phyloP scores from a whole-genome alignment of 2,329 filamentous ascomycete species.

The Blumeriella jaapii region DNA sequence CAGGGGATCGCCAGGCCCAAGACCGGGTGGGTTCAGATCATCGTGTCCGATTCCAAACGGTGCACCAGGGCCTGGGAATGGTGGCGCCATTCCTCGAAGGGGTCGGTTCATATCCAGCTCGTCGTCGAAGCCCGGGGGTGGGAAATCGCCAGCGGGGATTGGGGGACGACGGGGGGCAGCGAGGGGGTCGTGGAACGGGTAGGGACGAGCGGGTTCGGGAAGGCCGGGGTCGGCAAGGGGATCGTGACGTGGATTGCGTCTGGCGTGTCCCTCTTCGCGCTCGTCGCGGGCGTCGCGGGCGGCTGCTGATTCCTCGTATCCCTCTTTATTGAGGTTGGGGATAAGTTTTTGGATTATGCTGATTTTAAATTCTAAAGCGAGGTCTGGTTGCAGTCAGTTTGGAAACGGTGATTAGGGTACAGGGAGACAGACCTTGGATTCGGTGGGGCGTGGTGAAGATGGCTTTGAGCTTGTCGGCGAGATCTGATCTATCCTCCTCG shows the following conservation, averaged over 20 bases:
- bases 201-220: slow-evolving; percentile 52
- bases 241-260: slow-evolving; percentile 30
- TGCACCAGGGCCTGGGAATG: slow-evolving; percentile 31
- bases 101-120: slow-evolving; percentile 73
- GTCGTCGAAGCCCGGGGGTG: slow-evolving; percentile 86
- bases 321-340: slow-evolving; percentile 65
- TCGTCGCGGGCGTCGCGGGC: slow-evolving; percentile 32
- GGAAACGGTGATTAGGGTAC: background rate
- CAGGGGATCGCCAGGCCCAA: slow-evolving; percentile 78
- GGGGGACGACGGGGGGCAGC: slow-evolving; percentile 49
- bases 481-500: slow-evolving; percentile 39
- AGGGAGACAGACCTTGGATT: slow-evolving; percentile 35
- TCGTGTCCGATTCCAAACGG: slow-evolving; percentile 68
- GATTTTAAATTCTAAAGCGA: slow-evolving; percentile 62
- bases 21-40: slow-evolving; percentile 75
- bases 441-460: slow-evolving; percentile 65
- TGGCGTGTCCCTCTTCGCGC: slow-evolving; percentile 32
- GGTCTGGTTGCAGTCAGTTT: slow-evolving; percentile 33
- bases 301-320: slow-evolving; percentile 53
- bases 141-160: slow-evolving; percentile 60
- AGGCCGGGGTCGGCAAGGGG: slow-evolving; percentile 38
- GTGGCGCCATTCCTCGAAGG: slow-evolving; percentile 36
- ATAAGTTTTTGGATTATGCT: slow-evolving; percentile 77
- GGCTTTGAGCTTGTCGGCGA: slow-evolving; percentile 39
- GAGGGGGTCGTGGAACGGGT: slow-evolving; percentile 57